These are phyloP conservation scores for Laguncularia racemosa DNA, from an alignment of 345 rosid species.

Conservation along the genomic window DNA sequence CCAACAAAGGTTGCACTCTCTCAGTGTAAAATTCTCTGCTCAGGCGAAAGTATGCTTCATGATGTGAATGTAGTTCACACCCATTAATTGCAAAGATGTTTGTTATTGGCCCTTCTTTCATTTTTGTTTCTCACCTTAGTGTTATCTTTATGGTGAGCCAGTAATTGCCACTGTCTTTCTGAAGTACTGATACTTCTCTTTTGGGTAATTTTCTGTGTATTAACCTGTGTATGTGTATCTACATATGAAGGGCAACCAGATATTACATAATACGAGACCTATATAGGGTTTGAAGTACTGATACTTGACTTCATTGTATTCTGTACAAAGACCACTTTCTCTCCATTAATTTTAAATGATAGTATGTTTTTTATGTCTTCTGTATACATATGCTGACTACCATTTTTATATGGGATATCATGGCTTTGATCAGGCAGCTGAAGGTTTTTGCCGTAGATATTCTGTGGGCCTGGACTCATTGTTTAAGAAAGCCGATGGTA, in stretches of 20 bases:
- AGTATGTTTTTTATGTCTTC: background rate
- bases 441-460: slow-evolving; percentile 87
- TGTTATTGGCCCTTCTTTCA: no score
- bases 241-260: no score
- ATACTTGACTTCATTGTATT: no score
- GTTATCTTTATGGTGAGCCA: no score
- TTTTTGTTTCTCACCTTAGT: background rate
- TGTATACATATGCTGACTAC: background rate
- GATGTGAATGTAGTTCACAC: no score
- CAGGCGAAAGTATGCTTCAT: no score
- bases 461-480: slow-evolving; percentile 49
- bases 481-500: slow-evolving; percentile 67
- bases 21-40: background rate
- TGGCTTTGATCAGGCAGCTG: slow-evolving; percentile 68
- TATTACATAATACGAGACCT: no score
- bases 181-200: background rate
- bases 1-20: slow-evolving; percentile 69
- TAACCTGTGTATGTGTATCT: no score
- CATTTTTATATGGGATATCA: slow-evolving; percentile 6
- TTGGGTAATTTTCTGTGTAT: no score
- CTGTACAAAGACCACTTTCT: no score
- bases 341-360: background rate
- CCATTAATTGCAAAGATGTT: background rate
- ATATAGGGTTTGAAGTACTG: no score
- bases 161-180: no score